These are phyloP conservation scores for Podila epicladia DNA, from an alignment of 192 early-diverging fungal species.

Conservation along the genomic window DNA sequence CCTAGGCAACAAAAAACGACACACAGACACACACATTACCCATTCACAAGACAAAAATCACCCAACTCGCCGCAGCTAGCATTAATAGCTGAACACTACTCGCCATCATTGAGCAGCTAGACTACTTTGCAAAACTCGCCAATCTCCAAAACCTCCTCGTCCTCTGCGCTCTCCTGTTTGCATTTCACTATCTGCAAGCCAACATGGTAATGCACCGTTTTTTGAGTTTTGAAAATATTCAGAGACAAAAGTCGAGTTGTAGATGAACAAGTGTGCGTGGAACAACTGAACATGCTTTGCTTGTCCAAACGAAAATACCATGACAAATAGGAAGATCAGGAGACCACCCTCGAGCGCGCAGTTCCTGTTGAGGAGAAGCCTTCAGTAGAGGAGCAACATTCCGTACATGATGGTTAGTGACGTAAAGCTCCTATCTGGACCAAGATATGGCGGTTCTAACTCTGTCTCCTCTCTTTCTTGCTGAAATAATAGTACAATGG, in stretches of 20 bases:
- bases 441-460: background rate
- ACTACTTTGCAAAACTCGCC: slow-evolving; percentile 9
- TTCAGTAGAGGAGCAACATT: slow-evolving; percentile 24
- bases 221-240: too few relatives aligned
- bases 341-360: slow-evolving; percentile 15
- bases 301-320: background rate
- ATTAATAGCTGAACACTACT: background rate
- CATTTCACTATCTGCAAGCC: slow-evolving; percentile 6
- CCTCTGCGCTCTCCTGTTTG: slow-evolving; percentile 4
- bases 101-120: slow-evolving; percentile 17
- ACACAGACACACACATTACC: too few relatives aligned
- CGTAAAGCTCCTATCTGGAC: background rate
- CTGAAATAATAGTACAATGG: slow-evolving; percentile 42
- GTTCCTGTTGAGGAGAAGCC: slow-evolving; percentile 26
- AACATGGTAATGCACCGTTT: slow-evolving; percentile 7
- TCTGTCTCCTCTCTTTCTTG: background rate
- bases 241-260: too few relatives aligned
- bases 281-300: too few relatives aligned
- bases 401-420: slow-evolving; percentile 9
- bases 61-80: background rate
- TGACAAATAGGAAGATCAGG: slow-evolving; percentile 17
- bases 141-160: slow-evolving; percentile 14
- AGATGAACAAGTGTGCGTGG: too few relatives aligned
- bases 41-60: too few relatives aligned
- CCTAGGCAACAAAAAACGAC: too few relatives aligned